Evolutionary conservation across 352 stramenopile genomes (phyloP).

Genomic region (Globisporangium parvum): DNA sequence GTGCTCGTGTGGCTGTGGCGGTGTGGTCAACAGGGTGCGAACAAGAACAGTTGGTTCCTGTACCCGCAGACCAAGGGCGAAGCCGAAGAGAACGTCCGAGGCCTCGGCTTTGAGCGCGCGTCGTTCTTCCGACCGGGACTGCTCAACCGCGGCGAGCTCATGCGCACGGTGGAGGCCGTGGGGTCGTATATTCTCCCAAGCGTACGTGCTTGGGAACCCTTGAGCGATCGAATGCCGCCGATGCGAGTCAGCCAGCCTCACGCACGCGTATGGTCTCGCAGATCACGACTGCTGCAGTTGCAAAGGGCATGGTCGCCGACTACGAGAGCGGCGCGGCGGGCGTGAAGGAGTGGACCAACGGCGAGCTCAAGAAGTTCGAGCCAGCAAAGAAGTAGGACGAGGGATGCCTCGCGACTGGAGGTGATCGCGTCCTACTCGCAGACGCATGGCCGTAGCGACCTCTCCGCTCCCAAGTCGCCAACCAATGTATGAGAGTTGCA

Average conservation of each 20-base stretch:
- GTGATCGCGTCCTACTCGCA: too few species aligned
- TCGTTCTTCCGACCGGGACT: slow-evolving; percentile 57
- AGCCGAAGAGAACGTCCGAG: slow-evolving; percentile 57
- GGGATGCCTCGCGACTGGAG: too few species aligned
- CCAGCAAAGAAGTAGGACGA: slow-evolving; percentile 1
- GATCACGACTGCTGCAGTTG: slow-evolving; percentile 41
- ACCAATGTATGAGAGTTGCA: too few species aligned
- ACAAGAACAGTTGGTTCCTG: slow-evolving; percentile 75
- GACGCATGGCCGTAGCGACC: too few species aligned
- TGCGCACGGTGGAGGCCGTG: slow-evolving; percentile 48
- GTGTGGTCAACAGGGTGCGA: slow-evolving; percentile 21
- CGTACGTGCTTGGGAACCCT: too few species aligned
- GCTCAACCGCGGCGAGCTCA: slow-evolving; percentile 49
- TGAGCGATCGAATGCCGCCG: too few species aligned
- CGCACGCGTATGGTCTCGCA: slow-evolving; percentile 15
- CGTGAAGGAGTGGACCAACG: slow-evolving; percentile 42
- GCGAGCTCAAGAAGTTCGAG: slow-evolving; percentile 52
- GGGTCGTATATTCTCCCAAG: slow-evolving; percentile 39
- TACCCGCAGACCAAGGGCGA: slow-evolving; percentile 77
- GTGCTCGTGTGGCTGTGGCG: neutral
- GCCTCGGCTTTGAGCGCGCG: slow-evolving; percentile 43
- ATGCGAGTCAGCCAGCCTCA: neutral
- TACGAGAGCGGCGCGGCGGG: slow-evolving; percentile 45
- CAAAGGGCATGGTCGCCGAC: slow-evolving; percentile 62
- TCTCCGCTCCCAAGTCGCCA: too few species aligned